Evolutionary conservation across 345 rosid genomes (phyloP).

Genomic region (Hevea brasiliensis): DNA sequence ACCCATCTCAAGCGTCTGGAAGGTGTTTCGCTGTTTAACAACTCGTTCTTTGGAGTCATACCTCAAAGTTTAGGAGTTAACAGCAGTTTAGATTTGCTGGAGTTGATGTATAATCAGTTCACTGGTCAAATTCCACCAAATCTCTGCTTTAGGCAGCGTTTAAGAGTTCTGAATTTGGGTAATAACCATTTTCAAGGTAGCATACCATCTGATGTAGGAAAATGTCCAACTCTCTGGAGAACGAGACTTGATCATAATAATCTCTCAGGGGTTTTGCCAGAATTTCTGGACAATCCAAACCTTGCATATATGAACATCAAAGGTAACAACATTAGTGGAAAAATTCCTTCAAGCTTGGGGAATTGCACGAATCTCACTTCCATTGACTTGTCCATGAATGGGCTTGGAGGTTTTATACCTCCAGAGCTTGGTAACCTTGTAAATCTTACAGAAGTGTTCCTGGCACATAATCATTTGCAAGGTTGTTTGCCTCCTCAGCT

Average conservation of each 20-base stretch:
- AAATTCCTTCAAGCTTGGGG: conserved; percentile 57
- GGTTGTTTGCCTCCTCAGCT: conserved; percentile 66
- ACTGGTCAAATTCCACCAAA: conserved; percentile 64
- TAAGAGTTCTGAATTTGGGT: conserved; percentile 59
- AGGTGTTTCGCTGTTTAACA: conserved; percentile 46
- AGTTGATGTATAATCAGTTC: conserved; percentile 57
- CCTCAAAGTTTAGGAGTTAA: conserved; percentile 66
- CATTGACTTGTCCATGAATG: conserved; percentile 61
- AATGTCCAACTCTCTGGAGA: conserved; percentile 59
- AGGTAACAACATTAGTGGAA: conserved; percentile 53
- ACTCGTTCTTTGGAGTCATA: conserved; percentile 59
- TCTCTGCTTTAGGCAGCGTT: conserved; percentile 58
- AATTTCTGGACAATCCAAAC: conserved; percentile 44
- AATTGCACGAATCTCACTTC: conserved; percentile 47
- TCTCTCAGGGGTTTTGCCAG: conserved; percentile 62
- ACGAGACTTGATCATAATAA: conserved; percentile 55
- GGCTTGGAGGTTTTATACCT: conserved; percentile 59
- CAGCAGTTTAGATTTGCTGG: conserved; percentile 58
- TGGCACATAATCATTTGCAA: conserved; percentile 58
- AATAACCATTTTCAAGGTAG: conserved; percentile 55
- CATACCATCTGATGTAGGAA: conserved; percentile 56
- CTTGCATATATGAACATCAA: conserved; percentile 53
- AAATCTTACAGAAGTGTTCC: conserved; percentile 40
- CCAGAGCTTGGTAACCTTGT: conserved; percentile 52
- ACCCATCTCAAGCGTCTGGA: conserved; percentile 51